Base-by-base conservation (phyloP, 176 grass and related monocot genomes). In the Tillandsia fasciculata region DNA sequence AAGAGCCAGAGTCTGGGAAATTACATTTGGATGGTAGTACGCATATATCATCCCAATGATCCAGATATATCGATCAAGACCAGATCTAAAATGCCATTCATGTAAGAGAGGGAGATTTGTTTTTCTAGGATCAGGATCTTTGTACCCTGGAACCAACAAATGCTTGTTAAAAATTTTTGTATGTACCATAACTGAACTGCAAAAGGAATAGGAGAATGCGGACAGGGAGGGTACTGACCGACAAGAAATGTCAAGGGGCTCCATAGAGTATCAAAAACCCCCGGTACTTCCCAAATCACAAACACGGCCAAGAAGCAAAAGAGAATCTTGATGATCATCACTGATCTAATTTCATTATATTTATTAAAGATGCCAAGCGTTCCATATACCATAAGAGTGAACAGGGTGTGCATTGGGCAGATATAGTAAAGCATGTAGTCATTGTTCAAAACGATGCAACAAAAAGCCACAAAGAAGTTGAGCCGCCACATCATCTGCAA, bases 401-500 rank as follows among this genome's bases (percentile, higher is more conserved):
- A 72, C 14, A 72, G 64, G 0, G 91, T 93, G 71, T 93, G 90
- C 90, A 93, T 89, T 53, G 90, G 90, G 66, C 90, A 93, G 50
- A 93, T 93, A 78, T 96, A 96, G 50, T 96, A 96, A 9, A 96
- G 59, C 79, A 85, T 90, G 58, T 78, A 74, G 72, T 96, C 91
- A 54, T 96, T 96, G 76, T 87, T 85, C 56, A 96, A 81, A 74
- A 96, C 84, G 67, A 96, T 90, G 79, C 87, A 96, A 64, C 87
- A 90, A 27, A 96, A 96, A 3, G 84, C 50, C 13, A 72, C 69
- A 72, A 72, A 72, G 51, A 72, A 72, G 29, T 72, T 72, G 26
- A 72, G 69, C 67, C 91, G 85, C 87, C 91, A 96, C 87, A 96
- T 96, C 91, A 96, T 96, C 90, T 93, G 83, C 77, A 65, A 42